Evolutionary conservation across 75 land plant genomes (phyloP).

Genomic region (Azolla pinnata): DNA sequence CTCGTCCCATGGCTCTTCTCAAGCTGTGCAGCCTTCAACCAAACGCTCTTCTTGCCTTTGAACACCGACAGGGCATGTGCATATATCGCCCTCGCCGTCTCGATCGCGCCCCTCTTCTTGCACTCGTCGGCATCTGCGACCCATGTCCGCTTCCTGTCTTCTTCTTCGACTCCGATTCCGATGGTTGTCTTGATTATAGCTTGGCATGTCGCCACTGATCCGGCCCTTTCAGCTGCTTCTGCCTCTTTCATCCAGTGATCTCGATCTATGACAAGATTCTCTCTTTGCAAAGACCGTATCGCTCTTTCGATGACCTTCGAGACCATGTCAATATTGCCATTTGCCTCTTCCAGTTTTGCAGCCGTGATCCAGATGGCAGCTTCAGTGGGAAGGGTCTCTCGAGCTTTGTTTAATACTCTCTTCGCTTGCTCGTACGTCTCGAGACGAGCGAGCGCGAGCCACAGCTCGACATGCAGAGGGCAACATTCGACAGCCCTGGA

Average conservation of each 20-base stretch:
- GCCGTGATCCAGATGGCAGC: constrained; percentile 93
- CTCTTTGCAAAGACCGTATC: constrained; percentile 56
- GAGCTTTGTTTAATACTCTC: constrained; percentile 79
- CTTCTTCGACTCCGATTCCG: constrained; percentile 87
- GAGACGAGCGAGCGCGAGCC: constrained; percentile 85
- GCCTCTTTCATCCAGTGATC: constrained; percentile 99
- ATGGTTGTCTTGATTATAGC: constrained; percentile 72
- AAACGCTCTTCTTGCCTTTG: constrained; percentile 86
- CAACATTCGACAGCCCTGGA: constrained; percentile 85
- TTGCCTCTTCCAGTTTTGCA: constrained; percentile 93
- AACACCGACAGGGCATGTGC: constrained; percentile 76
- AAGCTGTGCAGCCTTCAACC: constrained; percentile 91
- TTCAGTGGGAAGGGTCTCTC: constrained; percentile 53
- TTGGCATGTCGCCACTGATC: constrained; percentile 73
- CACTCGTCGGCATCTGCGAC: constrained; percentile 98
- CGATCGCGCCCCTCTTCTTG: constrained; percentile 86
- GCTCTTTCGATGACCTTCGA: constrained; percentile 64
- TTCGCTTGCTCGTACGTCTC: constrained; percentile 80
- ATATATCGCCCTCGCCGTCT: constrained; percentile 93
- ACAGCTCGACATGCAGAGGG: constrained; percentile 84
- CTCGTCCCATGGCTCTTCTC: constrained; percentile 20
- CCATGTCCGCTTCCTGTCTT: constrained; percentile 93
- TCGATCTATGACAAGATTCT: constrained; percentile 69
- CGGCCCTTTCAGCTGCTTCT: constrained; percentile 88
- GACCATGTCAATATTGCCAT: constrained; percentile 68